Conservation (phyloP, 2,329 filamentous ascomycete species). For the Blastomyces emzantsi region DNA sequence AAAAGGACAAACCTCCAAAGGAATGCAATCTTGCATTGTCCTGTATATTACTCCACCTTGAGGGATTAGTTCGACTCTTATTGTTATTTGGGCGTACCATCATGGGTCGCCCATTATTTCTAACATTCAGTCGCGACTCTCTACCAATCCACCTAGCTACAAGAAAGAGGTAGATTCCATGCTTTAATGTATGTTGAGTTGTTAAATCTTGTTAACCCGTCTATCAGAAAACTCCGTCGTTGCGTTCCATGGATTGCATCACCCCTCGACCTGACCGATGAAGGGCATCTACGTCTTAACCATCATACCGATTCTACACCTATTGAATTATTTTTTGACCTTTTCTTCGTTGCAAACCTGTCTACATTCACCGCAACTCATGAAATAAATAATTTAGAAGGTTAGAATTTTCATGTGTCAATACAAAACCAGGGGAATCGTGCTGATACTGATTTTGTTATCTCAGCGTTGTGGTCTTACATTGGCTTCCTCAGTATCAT, state of each 20-base stretch:
- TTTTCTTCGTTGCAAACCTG: conserved; percentile 56
- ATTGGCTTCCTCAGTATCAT: conserved; percentile 51
- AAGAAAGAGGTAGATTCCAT: conserved; percentile 20
- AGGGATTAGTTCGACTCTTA: neutral
- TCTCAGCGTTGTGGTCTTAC: conserved; percentile 36
- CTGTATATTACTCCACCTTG: neutral
- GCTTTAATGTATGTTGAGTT: conserved; percentile 1
- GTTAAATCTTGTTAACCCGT: neutral
- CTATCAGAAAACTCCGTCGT: conserved; percentile 13
- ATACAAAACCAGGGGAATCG: neutral
- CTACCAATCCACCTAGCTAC: conserved; percentile 16
- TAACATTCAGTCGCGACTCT: conserved; percentile 26
- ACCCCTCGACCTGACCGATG: conserved; percentile 25
- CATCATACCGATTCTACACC: conserved; percentile 44
- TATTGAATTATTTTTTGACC: conserved; percentile 51
- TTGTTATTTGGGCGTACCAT: conserved; percentile 9
- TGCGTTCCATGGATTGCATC: conserved; percentile 29
- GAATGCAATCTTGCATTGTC: neutral
- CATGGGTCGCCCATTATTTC: conserved; percentile 25
- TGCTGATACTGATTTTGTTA: neutral
- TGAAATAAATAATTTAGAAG: conserved; percentile 42
- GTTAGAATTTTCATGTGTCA: neutral
- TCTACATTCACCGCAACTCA: conserved; percentile 52
- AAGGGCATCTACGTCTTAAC: conserved; percentile 28
- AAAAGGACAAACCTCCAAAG: neutral